Evolutionary conservation across 1,284 basidiomycete genomes (phyloP).

Genomic region (Rhodotorula sp.): DNA sequence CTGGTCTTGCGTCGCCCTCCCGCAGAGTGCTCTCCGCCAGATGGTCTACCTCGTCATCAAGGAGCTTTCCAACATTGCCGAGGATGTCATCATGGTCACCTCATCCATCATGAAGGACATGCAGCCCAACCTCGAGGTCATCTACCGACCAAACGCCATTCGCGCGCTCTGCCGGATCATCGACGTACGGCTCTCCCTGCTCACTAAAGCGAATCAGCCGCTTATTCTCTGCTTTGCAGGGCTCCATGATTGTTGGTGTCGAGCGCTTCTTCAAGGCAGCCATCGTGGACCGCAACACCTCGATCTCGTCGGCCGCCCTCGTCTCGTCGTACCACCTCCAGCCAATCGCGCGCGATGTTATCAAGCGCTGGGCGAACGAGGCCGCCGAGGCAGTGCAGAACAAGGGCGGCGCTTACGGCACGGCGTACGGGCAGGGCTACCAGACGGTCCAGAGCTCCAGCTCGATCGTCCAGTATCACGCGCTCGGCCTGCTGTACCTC

Average conservation of each 20-base stretch:
- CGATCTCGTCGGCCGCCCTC: conserved; percentile 93
- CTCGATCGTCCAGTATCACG: conserved; percentile 96
- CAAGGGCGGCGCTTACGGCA: conserved; percentile 66
- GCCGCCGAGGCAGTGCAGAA: conserved; percentile 93
- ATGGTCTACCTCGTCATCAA: conserved; percentile 99
- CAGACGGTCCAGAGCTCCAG: conserved; percentile 82
- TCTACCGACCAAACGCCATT: conserved; percentile 97
- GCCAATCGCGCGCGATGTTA: conserved; percentile 88
- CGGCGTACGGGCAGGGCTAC: conserved; percentile 54
- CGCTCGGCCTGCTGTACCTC: conserved; percentile 87
- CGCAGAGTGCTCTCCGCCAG: conserved; percentile 87
- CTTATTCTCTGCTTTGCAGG: conserved; percentile 56
- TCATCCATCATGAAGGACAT: conserved; percentile 99
- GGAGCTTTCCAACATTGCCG: conserved; percentile 91
- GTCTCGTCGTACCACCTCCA: conserved; percentile 96
- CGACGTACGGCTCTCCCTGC: conserved; percentile 66
- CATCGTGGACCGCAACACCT: conserved; percentile 94
- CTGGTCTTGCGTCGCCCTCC: not conserved
- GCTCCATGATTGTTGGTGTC: conserved; percentile 95
- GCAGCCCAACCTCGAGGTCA: conserved; percentile 98
- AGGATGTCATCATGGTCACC: conserved; percentile 99
- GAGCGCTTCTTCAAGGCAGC: conserved; percentile 99
- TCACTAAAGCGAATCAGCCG: no score
- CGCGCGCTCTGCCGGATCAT: conserved; percentile 95
- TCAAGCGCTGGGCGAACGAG: conserved; percentile 98